Evolutionary conservation across 2,329 filamentous ascomycete genomes (phyloP).

Genomic region (Cladosporium sp.): DNA sequence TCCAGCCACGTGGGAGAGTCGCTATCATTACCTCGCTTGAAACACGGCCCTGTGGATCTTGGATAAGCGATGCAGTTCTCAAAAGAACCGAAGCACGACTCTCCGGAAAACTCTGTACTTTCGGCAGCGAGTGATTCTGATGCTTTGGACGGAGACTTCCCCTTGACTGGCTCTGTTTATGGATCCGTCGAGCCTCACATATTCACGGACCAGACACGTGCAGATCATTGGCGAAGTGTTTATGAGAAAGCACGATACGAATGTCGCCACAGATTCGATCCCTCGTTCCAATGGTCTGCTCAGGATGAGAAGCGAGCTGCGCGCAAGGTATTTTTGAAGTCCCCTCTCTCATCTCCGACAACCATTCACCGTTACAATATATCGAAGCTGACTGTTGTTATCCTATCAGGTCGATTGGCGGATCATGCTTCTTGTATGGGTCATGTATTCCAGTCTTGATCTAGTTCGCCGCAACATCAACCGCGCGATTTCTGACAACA

Average conservation of each 20-base stretch:
- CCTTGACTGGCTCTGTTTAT: background rate
- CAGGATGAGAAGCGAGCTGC: slow-evolving; percentile 46
- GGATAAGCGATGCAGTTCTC: background rate
- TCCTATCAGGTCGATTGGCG: slow-evolving; percentile 40
- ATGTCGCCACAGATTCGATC: slow-evolving; percentile 56
- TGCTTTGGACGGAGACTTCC: background rate
- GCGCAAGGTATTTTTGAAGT: slow-evolving; percentile 29
- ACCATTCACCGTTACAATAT: no score
- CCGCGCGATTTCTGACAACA: slow-evolving; percentile 26
- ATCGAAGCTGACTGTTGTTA: no score
- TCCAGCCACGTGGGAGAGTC: no score
- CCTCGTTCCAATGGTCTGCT: slow-evolving; percentile 51
- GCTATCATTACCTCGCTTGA: background rate
- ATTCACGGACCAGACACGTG: background rate
- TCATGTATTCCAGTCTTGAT: slow-evolving; percentile 53
- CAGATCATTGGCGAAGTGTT: background rate
- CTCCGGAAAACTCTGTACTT: background rate
- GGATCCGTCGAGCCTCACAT: background rate
- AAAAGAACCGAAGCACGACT: background rate
- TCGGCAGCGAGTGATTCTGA: background rate
- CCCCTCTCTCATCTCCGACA: slow-evolving; percentile 35
- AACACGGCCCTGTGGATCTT: background rate
- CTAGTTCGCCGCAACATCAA: slow-evolving; percentile 47
- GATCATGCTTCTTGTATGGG: slow-evolving; percentile 49
- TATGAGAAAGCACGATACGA: slow-evolving; percentile 43